These are phyloP conservation scores for Lepidium sativum DNA, from an alignment of 345 rosid genomes.

Conservation along the genomic window DNA sequence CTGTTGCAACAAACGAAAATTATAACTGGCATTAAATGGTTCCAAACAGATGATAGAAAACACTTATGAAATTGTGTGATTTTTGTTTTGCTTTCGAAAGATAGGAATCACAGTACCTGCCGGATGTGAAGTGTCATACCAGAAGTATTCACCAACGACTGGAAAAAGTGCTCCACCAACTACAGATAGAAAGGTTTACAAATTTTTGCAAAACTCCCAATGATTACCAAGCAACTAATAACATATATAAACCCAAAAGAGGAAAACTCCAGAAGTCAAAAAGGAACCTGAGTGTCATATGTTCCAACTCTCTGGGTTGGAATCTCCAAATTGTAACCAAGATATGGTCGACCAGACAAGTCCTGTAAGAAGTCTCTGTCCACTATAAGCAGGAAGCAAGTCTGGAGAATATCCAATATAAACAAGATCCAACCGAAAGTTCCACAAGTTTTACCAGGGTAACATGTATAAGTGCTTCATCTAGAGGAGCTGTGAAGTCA, in stretches of 20 bases:
- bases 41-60: background rate
- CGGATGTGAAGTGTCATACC: conserved; percentile 91
- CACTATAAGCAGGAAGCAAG: background rate
- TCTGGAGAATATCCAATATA: background rate
- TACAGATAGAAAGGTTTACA: conserved; percentile 19
- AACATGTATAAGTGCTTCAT: conserved; percentile 80
- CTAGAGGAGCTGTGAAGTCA: conserved; percentile 83
- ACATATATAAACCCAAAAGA: conserved; percentile 2
- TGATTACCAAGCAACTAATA: background rate
- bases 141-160: conserved; percentile 80
- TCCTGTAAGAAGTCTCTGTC: conserved; percentile 38
- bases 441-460: conserved; percentile 40
- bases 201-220: background rate
- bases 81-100: no score
- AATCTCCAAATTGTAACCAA: conserved; percentile 61
- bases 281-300: conserved; percentile 73
- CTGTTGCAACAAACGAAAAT: conserved; percentile 31
- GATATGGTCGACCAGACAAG: conserved; percentile 74
- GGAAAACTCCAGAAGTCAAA: background rate
- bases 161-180: conserved; percentile 93
- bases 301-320: conserved; percentile 75
- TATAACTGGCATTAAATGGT: background rate
- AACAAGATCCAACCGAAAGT: background rate
- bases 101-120: conserved; percentile 42
- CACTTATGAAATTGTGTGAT: background rate